Evolutionary conservation across 495 filamentous ascomycete species (phyloP).

Genomic region (Penicillium bovifimosum): DNA sequence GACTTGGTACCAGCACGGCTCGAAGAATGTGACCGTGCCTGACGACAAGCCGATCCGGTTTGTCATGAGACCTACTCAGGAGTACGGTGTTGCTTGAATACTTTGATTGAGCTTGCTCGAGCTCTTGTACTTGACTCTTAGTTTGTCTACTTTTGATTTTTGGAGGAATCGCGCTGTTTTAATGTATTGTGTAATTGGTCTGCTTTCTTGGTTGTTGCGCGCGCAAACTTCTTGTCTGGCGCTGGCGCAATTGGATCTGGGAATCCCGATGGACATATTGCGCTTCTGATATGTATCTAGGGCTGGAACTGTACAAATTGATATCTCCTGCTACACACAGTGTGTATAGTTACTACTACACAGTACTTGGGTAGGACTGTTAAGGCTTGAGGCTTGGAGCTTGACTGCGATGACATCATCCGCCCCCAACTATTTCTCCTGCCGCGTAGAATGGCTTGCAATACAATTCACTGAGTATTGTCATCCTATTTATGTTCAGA

Average conservation of each 20-base stretch:
- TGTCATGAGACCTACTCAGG: slow-evolving; percentile 21
- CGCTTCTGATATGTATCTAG: not conserved
- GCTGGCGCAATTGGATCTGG: not conserved
- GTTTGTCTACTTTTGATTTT: not conserved
- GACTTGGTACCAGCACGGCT: slow-evolving; percentile 3
- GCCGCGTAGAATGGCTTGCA: no score
- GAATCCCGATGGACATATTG: not conserved
- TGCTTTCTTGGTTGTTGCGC: not conserved
- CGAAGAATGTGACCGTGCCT: slow-evolving; percentile 5
- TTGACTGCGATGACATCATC: slow-evolving; percentile 7
- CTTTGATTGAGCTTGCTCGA: not conserved
- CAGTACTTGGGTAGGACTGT: no score
- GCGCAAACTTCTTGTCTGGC: not conserved
- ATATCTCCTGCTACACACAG: no score
- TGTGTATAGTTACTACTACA: no score
- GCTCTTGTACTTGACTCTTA: not conserved
- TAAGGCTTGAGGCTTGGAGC: not conserved
- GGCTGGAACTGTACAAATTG: not conserved
- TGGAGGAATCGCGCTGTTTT: not conserved
- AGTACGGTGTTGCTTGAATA: slow-evolving; percentile 26
- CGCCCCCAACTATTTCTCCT: not conserved
- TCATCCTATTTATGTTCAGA: no score
- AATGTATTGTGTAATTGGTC: not conserved
- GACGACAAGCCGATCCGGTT: slow-evolving; percentile 9
- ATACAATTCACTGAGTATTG: no score